These are phyloP conservation scores for Xylaria palmicola DNA, from an alignment of 495 filamentous ascomycete genomes.

Conservation along the genomic window DNA sequence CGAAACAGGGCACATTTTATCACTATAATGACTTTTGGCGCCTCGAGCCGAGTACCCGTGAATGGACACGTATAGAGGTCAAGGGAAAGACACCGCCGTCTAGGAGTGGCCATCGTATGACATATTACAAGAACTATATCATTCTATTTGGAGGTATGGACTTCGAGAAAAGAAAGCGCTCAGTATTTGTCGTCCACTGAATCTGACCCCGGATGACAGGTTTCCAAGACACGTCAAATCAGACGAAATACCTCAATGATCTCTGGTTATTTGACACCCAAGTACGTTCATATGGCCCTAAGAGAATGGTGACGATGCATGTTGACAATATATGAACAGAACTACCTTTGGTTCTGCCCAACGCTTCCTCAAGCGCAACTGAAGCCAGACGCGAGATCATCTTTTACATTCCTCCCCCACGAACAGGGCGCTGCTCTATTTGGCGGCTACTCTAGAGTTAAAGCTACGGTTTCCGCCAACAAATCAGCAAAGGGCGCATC, in stretches of 20 bases:
- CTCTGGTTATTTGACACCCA: conserved; percentile 62
- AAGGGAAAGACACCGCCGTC: conserved; percentile 89
- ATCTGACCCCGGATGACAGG: conserved; percentile 76
- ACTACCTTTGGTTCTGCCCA: conserved; percentile 75
- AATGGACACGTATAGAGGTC: conserved; percentile 85
- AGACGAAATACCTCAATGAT: conserved; percentile 83
- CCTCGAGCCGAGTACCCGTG: conserved; percentile 73
- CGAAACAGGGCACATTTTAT: conserved; percentile 98
- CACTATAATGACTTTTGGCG: conserved; percentile 99
- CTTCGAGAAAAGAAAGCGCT: background rate
- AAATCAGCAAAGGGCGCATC: conserved; percentile 60
- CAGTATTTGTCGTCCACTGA: conserved; percentile 21
- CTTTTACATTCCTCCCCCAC: conserved; percentile 87
- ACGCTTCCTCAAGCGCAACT: conserved; percentile 68
- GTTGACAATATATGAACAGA: conserved; percentile 46
- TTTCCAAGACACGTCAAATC: conserved; percentile 92
- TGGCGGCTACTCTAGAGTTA: conserved; percentile 91
- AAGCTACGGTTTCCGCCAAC: conserved; percentile 57
- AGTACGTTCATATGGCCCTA: conserved; percentile 3
- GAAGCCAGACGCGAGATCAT: conserved; percentile 86
- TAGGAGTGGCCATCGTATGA: conserved; percentile 91
- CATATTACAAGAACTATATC: conserved; percentile 72
- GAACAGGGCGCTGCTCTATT: conserved; percentile 85
- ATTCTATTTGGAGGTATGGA: conserved; percentile 37
- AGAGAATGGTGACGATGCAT: conserved; percentile 46